Evolutionary conservation across 805 yeast species (phyloP).

Genomic region (Zygoascus biomembranicola): DNA sequence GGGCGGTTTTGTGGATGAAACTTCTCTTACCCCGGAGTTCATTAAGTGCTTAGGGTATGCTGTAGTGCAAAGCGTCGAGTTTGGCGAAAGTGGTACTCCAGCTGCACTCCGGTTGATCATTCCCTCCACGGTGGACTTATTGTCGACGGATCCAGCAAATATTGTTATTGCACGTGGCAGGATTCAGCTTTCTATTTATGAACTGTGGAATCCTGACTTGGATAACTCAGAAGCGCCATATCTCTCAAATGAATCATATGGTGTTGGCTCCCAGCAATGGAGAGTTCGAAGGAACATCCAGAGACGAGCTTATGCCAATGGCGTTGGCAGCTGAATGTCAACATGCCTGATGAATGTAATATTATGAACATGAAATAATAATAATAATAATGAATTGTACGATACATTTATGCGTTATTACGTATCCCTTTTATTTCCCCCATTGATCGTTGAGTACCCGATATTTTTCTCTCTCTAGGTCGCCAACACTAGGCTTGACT

Average conservation of each 20-base stretch:
- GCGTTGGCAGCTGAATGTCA: not conserved
- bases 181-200: conserved; percentile 57
- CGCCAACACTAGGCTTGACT: conserved; percentile 87
- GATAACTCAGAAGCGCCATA: conserved; percentile 34
- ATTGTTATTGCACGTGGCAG: conserved; percentile 51
- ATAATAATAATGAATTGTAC: not conserved
- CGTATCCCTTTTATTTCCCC: conserved; percentile 1
- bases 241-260: conserved; percentile 27
- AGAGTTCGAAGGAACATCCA: conserved; percentile 12
- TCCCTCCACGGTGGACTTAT: conserved; percentile 21
- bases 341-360: not conserved
- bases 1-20: not conserved
- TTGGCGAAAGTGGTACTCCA: conserved; percentile 6
- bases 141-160: conserved; percentile 10
- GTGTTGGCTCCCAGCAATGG: conserved; percentile 11
- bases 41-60: conserved; percentile 41
- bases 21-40: not conserved
- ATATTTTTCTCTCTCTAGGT: conserved; percentile 69
- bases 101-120: conserved; percentile 47
- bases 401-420: not conserved
- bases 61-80: conserved; percentile 59
- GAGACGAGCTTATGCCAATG: conserved; percentile 5
- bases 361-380: not conserved
- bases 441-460: conserved; percentile 32
- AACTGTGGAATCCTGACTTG: conserved; percentile 33